A percentile compares a stretch with the other conserved stretches of the same genome.
phyloP scores from a whole-genome alignment of 768 basidiomycete species.

The Mycena olivaceomarginata region DNA sequence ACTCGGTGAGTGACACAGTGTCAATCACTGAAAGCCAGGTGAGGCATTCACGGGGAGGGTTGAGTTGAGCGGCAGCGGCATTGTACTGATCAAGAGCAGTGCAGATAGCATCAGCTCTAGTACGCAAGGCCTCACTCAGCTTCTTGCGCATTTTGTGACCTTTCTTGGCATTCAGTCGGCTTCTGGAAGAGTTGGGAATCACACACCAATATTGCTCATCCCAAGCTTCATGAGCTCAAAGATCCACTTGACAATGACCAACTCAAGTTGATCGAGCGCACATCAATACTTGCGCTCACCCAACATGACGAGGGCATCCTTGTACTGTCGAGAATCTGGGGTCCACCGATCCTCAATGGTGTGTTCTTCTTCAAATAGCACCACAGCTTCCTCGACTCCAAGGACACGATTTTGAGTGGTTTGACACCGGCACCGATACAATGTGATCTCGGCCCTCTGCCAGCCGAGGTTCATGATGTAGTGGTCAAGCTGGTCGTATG shows the following conservation, averaged over 20 bases:
- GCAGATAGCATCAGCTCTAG: neutral
- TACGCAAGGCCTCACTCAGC: neutral
- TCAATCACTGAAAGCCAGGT: conserved; percentile 18
- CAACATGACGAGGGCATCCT: neutral
- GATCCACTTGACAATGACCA: neutral
- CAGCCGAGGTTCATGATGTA: neutral
- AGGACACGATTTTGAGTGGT: neutral
- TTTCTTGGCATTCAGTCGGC: neutral
- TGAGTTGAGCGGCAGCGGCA: neutral
- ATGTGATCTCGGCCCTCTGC: neutral
- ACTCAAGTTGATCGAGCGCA: neutral
- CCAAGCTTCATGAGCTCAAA: conserved; percentile 11
- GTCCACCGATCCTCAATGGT: neutral
- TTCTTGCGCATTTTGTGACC: conserved; percentile 7
- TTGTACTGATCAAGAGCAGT: neutral
- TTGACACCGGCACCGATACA: neutral
- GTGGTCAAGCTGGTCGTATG: neutral
- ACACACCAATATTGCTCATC: conserved; percentile 15
- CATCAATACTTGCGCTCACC: neutral
- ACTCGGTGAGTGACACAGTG: conserved; percentile 51
- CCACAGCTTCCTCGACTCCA: too few species aligned
- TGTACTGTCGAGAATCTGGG: neutral
- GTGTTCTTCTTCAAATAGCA: neutral
- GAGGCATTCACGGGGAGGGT: neutral
- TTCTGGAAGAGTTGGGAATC: neutral